Evolutionary conservation across 768 basidiomycete species (phyloP), one percentile per base, ranked within the genome.

Genomic region (Tulasnella sp.): DNA sequence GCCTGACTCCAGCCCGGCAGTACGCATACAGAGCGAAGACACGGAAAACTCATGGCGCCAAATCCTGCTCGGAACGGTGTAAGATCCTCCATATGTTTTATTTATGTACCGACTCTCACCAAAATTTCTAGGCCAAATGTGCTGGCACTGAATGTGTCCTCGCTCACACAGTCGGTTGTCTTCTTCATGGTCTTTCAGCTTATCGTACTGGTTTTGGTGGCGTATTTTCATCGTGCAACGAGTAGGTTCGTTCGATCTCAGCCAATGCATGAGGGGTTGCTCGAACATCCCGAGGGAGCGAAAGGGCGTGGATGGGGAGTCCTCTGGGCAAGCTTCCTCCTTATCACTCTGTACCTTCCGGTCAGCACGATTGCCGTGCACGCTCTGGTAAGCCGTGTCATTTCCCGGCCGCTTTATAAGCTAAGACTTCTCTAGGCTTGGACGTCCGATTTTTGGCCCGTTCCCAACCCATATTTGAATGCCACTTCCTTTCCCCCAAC

Each of bases 321-420:
- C 18, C 85, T 93, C n/a, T 82, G 89, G 27, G 87, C 89, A 71
- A 91, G 89, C 39, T 94, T 94, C 82, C 82, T 92, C 31, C 85
- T 93, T 62, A 91, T 91, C 12, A 85, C 91, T 68, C 87, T 94
- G 36, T 95, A 94, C 83, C 87, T 95, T 36, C 94, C 93, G 3
- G 86, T 95, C 74, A 92, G 92, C 81, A 93, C 92, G 19, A 90
- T 95, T 87, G 89, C 92, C 0, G 86, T 94, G 24, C 92, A 92
- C 82, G 92, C 92, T 40, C 85, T 94, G 21, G 89, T 83, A n/a
- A 79, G 82, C 80, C 9, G 38, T 42, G 62, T 34, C 1, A 34
- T 44, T 19, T 2, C 36, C 2, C 80, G 12, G n/a, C 56, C 46
- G 7, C 74, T 7, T 44, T 58, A 6, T n/a, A 48, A 14, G 39